A percentile compares a stretch with the other conserved stretches of the same genome.
These are phyloP conservation scores for Mercurialis annua DNA, from an alignment of 345 rosid species.

Conservation along the genomic window DNA sequence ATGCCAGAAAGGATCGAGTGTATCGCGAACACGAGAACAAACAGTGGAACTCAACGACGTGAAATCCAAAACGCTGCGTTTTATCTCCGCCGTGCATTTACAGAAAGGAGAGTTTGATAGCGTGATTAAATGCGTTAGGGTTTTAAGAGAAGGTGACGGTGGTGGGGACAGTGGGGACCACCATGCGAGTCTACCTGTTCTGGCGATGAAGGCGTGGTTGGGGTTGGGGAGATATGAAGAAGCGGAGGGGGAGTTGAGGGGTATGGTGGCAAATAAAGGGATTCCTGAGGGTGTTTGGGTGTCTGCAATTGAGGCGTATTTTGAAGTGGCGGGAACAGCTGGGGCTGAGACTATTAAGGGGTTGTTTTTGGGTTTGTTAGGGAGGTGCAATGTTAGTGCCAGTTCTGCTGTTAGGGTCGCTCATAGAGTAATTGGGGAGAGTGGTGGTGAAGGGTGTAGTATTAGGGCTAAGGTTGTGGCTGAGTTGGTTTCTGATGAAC, in stretches of 20 bases:
- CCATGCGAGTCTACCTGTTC: constrained; percentile 86
- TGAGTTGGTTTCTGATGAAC: constrained; percentile 77
- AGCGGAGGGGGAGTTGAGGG: constrained; percentile 90
- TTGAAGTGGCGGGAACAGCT: constrained; percentile 82
- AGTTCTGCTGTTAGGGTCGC: constrained; percentile 76
- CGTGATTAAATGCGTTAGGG: constrained; percentile 84
- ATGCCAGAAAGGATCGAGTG: constrained; percentile 67
- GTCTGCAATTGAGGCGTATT: constrained; percentile 80
- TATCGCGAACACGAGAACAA: constrained; percentile 57
- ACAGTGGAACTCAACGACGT: constrained; percentile 50
- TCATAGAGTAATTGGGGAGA: constrained; percentile 55
- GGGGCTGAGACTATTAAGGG: constrained; percentile 90
- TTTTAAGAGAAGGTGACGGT: constrained; percentile 58
- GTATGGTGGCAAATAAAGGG: constrained; percentile 73
- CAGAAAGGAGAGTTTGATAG: constrained; percentile 83
- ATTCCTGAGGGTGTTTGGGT: constrained; percentile 95
- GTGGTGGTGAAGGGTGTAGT: constrained; percentile 48
- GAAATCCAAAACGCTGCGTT: constrained; percentile 66
- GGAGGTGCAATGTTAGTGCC: constrained; percentile 83
- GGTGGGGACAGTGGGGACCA: constrained; percentile 49
- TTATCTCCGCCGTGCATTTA: constrained; percentile 83
- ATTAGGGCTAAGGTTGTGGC: constrained; percentile 69
- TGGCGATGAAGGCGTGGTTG: constrained; percentile 97
- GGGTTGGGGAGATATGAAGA: constrained; percentile 73
- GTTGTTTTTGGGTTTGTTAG: constrained; percentile 76